Evolutionary conservation across 352 stramenopile species (phyloP), one percentile per base, ranked within the genome.

Genomic region (Pythium pyrilobum): DNA sequence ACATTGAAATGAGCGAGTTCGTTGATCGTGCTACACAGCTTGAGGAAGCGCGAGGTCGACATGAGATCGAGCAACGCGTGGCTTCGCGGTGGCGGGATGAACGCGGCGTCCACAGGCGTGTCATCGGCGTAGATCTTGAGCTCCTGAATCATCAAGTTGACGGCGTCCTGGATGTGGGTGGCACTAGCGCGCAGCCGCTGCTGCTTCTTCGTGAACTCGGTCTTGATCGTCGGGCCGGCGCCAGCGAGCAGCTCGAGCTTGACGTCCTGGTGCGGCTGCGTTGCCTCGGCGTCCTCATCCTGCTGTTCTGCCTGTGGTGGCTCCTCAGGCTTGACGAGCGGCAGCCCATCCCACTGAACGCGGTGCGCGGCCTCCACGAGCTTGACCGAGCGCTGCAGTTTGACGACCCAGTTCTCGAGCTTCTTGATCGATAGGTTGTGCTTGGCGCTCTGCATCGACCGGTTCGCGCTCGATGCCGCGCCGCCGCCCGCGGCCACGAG

Each of bases 381-480:
- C 56, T 90, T 91, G 6, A 85, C 72, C 25, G 83, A 86, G 43
- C 77, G 71, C 56, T 89, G 71, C 15, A 93, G 44, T 33, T 77
- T 83, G 8, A 77, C 61, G 36, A 89, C 66, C 83, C 83, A 93
- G 9, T 59, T 66, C 41, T 91, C 82, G 15, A 91, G 69, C 48
- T 89, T 89, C 71, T 80, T 85, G 50, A 88, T 81, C 1, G 76
- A 77, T 39, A 89, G 62, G 20, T 84, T 87, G 66, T 88, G 74
- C 71, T 88, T 88, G 25, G 77, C 76, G 24, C 74, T 72, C 41
- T 89, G 76, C n/a, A 76, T 67, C 20, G 66, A 81, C 27, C 77
- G 77, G 27, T 52, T 65, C 21, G 50, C 48, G 18, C 53, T 46
- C 11, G 41, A 43, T 2, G 43, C 24, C 13, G 27, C 21, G 8